Evolutionary conservation across 2,329 filamentous ascomycete species (phyloP).

Genomic region (Talaromyces sp.): DNA sequence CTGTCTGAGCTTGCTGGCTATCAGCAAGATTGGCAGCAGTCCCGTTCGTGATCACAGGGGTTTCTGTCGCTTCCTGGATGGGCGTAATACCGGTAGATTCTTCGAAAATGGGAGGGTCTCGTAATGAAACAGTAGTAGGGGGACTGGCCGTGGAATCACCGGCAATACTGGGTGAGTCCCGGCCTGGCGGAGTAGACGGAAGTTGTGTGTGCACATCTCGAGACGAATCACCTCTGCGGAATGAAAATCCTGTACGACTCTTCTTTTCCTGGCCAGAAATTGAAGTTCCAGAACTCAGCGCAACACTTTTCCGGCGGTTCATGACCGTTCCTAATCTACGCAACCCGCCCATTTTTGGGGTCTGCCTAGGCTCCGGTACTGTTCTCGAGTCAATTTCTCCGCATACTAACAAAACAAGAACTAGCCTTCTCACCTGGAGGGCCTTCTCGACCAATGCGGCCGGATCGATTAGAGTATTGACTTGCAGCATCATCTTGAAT

Average conservation of each 20-base stretch:
- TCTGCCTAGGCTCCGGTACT: constrained; percentile 36
- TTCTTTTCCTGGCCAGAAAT: constrained; percentile 35
- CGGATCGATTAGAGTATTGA: constrained; percentile 50
- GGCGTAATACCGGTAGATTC: constrained; percentile 16
- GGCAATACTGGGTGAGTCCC: constrained; percentile 27
- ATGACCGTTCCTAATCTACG: constrained; percentile 46
- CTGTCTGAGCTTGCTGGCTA: background rate
- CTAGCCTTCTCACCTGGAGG: constrained; percentile 23
- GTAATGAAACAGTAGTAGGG: background rate
- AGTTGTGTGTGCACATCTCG: constrained; percentile 34
- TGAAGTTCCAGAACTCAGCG: constrained; percentile 27
- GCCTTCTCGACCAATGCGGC: constrained; percentile 27
- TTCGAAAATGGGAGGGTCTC: constrained; percentile 20
- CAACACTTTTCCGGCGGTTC: constrained; percentile 42
- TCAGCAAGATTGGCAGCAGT: constrained; percentile 4
- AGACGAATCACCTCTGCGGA: constrained; percentile 37
- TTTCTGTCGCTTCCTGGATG: constrained; percentile 18
- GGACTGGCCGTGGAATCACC: constrained; percentile 10
- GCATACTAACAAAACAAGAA: background rate
- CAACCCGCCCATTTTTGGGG: constrained; percentile 39
- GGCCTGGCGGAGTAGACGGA: constrained; percentile 20
- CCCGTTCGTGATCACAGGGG: constrained; percentile 24
- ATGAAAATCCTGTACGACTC: constrained; percentile 39
- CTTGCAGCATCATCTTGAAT: constrained; percentile 51
- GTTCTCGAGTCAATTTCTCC: constrained; percentile 6